Conservation (phyloP, 73 alveolate genomes). For the Stentor roeselii region DNA sequence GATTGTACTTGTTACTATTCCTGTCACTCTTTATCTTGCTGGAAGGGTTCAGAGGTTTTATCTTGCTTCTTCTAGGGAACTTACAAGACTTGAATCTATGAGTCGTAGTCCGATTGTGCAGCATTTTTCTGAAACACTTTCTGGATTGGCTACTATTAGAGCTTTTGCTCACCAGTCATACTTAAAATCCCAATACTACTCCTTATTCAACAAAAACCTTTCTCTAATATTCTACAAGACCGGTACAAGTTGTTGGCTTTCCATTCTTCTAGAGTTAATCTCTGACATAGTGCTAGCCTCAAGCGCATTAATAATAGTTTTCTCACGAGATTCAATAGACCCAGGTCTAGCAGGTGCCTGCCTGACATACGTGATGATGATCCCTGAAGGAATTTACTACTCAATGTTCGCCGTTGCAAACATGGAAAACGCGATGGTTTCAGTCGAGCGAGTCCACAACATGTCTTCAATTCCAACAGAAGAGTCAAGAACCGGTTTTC, state of each 20-base stretch:
- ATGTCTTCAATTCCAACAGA: not conserved
- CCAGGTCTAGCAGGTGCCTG: not conserved
- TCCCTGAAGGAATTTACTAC: not conserved
- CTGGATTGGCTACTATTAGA: conserved; percentile 86
- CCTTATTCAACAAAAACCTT: too few species aligned
- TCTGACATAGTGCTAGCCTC: too few species aligned
- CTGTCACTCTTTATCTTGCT: not conserved
- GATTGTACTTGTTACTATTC: conserved; percentile 12
- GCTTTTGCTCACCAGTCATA: conserved; percentile 72
- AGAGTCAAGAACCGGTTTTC: too few species aligned
- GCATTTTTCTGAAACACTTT: conserved; percentile 73
- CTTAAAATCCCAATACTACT: too few species aligned
- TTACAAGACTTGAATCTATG: conserved; percentile 76
- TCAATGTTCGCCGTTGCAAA: not conserved
- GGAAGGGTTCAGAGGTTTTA: conserved; percentile 12
- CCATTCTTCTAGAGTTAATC: too few species aligned
- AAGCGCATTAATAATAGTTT: not conserved
- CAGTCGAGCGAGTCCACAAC: conserved; percentile 1
- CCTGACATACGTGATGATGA: not conserved
- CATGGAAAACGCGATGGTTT: conserved; percentile 7
- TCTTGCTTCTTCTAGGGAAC: conserved; percentile 71
- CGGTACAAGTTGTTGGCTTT: too few species aligned
- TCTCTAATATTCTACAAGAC: too few species aligned
- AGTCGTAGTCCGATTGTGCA: conserved; percentile 88
- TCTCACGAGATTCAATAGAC: not conserved